Evolutionary conservation across 2,329 filamentous ascomycete species (phyloP).

Genomic region (Fusarium xyrophilum): DNA sequence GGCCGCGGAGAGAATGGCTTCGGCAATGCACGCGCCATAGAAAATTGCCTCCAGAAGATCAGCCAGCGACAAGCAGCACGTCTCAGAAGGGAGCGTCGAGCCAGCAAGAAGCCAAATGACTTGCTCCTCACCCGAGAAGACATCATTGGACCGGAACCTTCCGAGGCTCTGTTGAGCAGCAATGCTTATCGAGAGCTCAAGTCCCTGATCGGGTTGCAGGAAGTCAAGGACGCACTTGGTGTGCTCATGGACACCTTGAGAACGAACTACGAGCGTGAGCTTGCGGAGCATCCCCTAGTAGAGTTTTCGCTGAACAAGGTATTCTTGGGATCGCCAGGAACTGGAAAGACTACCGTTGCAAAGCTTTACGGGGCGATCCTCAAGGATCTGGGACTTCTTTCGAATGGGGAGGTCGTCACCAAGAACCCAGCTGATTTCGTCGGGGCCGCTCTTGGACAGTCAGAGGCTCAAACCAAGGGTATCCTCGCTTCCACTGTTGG

Average conservation of each 20-base stretch:
- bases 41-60: conserved; percentile 66
- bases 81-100: conserved; percentile 55
- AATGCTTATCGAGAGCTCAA: conserved; percentile 65
- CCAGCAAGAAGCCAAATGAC: conserved; percentile 58
- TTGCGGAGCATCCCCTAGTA: conserved; percentile 65
- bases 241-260: conserved; percentile 66
- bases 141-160: conserved; percentile 73
- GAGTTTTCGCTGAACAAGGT: conserved; percentile 71
- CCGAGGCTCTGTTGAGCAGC: conserved; percentile 57
- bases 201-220: conserved; percentile 62
- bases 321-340: conserved; percentile 75
- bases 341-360: conserved; percentile 78
- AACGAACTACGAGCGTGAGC: conserved; percentile 70
- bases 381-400: conserved; percentile 70
- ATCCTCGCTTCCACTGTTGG: conserved; percentile 71
- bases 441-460: conserved; percentile 67
- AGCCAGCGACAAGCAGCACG: conserved; percentile 65
- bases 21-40: conserved; percentile 73
- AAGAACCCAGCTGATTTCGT: conserved; percentile 80
- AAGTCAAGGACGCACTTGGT: conserved; percentile 68
- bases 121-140: conserved; percentile 70
- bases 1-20: conserved; percentile 71
- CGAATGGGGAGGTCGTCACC: conserved; percentile 72
- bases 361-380: conserved; percentile 75
- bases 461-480: conserved; percentile 74